Conservation (phyloP, 192 early-diverging fungal genomes). For the Coemansia sp. region DNA sequence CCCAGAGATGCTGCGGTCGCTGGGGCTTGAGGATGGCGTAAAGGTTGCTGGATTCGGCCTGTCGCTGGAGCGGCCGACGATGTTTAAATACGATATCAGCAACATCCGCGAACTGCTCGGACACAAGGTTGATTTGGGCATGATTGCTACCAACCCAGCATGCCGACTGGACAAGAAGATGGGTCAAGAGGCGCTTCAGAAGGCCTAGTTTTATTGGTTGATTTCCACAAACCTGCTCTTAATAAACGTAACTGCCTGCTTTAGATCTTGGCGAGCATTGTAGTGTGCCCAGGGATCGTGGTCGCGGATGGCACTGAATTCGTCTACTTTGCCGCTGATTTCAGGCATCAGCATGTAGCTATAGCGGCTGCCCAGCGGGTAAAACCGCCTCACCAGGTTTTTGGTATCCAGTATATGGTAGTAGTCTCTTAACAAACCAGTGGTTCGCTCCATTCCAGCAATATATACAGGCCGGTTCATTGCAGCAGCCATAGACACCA, state of each 20-base stretch:
- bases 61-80: slow-evolving; percentile 94
- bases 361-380: slow-evolving; percentile 45
- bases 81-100: slow-evolving; percentile 94
- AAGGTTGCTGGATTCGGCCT: slow-evolving; percentile 98
- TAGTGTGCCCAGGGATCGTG: slow-evolving; percentile 48
- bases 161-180: slow-evolving; percentile 84
- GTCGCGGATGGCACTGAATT: slow-evolving; percentile 46
- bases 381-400: slow-evolving; percentile 50
- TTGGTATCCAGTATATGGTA: slow-evolving; percentile 34
- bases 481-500: slow-evolving; percentile 35
- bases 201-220: background rate
- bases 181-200: slow-evolving; percentile 32
- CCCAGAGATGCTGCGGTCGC: slow-evolving; percentile 94
- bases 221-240: slow-evolving; percentile 9
- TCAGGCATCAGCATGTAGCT: slow-evolving; percentile 48
- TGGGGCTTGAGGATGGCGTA: slow-evolving; percentile 93
- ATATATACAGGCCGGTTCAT: slow-evolving; percentile 40
- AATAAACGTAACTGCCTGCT: slow-evolving; percentile 26
- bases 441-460: slow-evolving; percentile 43
- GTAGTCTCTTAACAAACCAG: slow-evolving; percentile 32
- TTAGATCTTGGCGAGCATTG: slow-evolving; percentile 30
- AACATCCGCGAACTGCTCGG: slow-evolving; percentile 95
- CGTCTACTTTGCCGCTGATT: slow-evolving; percentile 31
- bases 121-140: slow-evolving; percentile 88
- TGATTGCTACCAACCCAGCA: slow-evolving; percentile 86